Base-by-base conservation (phyloP, 2,329 filamentous ascomycete species). In the Metarhizium sp. region DNA sequence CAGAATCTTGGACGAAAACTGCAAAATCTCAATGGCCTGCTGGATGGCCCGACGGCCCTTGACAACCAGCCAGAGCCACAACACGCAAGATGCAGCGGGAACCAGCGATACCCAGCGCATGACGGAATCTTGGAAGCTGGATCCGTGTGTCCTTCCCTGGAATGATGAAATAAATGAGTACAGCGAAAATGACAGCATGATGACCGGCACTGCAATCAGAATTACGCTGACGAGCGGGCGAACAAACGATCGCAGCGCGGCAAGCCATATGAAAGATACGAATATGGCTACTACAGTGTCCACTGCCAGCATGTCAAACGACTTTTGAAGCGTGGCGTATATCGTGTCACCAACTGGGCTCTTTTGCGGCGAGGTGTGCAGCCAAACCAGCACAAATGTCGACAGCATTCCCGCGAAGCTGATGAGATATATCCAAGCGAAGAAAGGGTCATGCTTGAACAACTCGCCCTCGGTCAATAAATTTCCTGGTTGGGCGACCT, bases 131-230 rank as follows among this genome's bases (percentile, higher is more conserved):
- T 99, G 94, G n/a, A 92, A 62, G 60, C 86, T 87, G 14, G 78
- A 71, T n/a, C 90, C 90, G 57, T 88, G 79, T 67, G 83, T 87
- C 34, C 78, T 74, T 2, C 90, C 89, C 65, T 90, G 86, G 72
- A 90, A 96, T 64, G 92, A 96, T 40, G 90, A 89, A 52, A 96
- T 82, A 61, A 99, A 86, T 0, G 94, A 88, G 67, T 97, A 97
- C 38, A 99, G 73, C 34, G 88, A 92, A 69, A 97, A 96, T 0
- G 90, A 91, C 60, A 94, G 82, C 57, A 96, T 80, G 32, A 96
- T 86, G 59, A 92, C 75, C 0, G 94, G 94, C 16, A 96, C 91
- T 0, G 89, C 87, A 45, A 96, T 75, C 42, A 96, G 72, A 59
- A 96, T 88, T 55, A 88, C 71, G 61, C 86, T 85, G 53, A 96